These are phyloP conservation scores for Articulospora tetracladia DNA, from an alignment of 495 filamentous ascomycete species.

Conservation along the genomic window DNA sequence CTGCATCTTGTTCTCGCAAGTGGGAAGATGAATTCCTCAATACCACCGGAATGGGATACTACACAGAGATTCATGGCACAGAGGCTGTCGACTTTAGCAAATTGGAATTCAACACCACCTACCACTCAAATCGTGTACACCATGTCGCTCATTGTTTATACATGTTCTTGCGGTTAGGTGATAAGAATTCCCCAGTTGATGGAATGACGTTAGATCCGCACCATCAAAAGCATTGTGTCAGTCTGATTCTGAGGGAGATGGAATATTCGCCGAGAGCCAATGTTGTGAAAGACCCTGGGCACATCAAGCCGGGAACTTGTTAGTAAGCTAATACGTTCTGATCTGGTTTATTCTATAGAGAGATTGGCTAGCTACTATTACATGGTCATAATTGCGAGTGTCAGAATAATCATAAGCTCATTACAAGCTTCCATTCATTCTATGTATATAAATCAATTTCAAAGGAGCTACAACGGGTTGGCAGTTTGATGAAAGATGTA, in stretches of 20 bases:
- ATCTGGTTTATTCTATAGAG: not conserved
- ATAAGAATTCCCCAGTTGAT: slow-evolving; percentile 1
- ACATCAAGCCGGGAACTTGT: slow-evolving; percentile 2
- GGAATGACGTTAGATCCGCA: slow-evolving; percentile 1
- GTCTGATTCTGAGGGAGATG: slow-evolving; percentile 3
- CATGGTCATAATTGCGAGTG: not conserved
- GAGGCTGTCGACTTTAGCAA: slow-evolving; percentile 1
- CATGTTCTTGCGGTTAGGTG: slow-evolving; percentile 6
- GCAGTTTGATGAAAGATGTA: not conserved
- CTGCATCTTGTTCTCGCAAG: slow-evolving; percentile 12
- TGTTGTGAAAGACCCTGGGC: slow-evolving; percentile 4
- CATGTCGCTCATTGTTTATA: slow-evolving; percentile 9
- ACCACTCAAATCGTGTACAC: slow-evolving; percentile 7
- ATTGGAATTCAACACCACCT: slow-evolving; percentile 6
- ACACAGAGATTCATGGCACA: slow-evolving; percentile 2
- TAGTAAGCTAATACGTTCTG: slow-evolving; percentile 1
- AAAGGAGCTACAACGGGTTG: not conserved
- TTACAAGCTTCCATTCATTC: no score
- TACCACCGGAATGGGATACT: slow-evolving; percentile 1
- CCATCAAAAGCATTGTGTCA: slow-evolving; percentile 7
- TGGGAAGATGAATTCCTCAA: slow-evolving; percentile 2
- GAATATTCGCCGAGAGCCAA: slow-evolving; percentile 1
- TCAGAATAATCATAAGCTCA: not conserved
- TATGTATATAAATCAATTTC: not conserved
- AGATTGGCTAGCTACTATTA: not conserved